Evolutionary conservation across 2,329 filamentous ascomycete genomes (phyloP).

Genomic region (Chaetomium strumarium): DNA sequence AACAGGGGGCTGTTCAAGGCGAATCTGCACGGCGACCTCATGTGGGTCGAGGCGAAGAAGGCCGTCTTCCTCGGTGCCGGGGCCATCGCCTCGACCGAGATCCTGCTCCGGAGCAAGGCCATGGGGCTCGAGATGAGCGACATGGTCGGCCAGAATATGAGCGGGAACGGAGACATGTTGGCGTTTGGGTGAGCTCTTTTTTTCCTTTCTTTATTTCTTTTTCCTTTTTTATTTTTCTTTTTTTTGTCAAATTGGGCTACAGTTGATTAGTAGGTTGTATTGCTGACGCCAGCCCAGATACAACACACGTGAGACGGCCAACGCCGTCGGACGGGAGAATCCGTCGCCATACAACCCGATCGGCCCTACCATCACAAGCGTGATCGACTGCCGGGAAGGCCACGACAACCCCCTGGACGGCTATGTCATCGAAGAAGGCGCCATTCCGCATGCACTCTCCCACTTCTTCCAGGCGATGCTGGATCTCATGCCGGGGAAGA

Average conservation of each 20-base stretch:
- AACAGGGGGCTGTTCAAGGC: slow-evolving; percentile 50
- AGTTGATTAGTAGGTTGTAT: neutral
- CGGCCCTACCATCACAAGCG: slow-evolving; percentile 57
- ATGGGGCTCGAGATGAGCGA: slow-evolving; percentile 54
- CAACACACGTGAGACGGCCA: slow-evolving; percentile 52
- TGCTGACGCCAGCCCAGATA: slow-evolving; percentile 38
- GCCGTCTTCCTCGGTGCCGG: slow-evolving; percentile 63
- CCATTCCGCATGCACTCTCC: slow-evolving; percentile 52
- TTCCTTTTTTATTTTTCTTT: too few species aligned
- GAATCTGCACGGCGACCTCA: slow-evolving; percentile 52
- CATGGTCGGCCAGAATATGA: slow-evolving; percentile 53
- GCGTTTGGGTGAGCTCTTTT: slow-evolving; percentile 56
- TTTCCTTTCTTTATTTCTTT: too few species aligned
- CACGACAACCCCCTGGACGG: slow-evolving; percentile 52
- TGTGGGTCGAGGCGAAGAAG: slow-evolving; percentile 62
- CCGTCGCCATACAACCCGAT: slow-evolving; percentile 47
- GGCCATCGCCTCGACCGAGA: slow-evolving; percentile 59
- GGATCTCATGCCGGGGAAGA: slow-evolving; percentile 45
- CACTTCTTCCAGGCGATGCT: slow-evolving; percentile 52
- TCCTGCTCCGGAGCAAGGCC: slow-evolving; percentile 54
- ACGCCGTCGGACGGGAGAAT: slow-evolving; percentile 48
- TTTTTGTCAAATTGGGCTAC: neutral
- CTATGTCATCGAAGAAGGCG: slow-evolving; percentile 59
- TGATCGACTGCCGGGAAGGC: slow-evolving; percentile 53
- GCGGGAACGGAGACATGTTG: slow-evolving; percentile 61